Base-by-base conservation (phyloP, 2,329 filamentous ascomycete genomes). In the Colletotrichum sidae region DNA sequence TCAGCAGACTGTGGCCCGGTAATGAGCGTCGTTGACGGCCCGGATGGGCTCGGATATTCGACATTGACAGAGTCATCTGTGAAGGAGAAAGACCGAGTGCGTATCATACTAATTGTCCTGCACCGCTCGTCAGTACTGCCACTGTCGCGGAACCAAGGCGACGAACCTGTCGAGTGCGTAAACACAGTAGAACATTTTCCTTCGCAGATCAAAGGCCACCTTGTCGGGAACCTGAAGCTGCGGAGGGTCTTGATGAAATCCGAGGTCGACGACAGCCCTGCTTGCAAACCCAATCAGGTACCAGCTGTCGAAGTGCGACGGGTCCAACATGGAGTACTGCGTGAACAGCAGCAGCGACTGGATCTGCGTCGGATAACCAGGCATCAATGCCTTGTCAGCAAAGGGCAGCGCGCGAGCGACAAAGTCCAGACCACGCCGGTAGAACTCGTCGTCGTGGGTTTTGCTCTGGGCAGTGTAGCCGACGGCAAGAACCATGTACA, bases 301-400 rank as follows among this genome's bases (percentile, higher is more conserved):
- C 94, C 96, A 98, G 71, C 91, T 93, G 73, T 97, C 94, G 73
- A 97, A 97, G 74, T 96, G 93, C 46, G 90, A 88, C 2, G 95
- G 94, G 71, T 98, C 94, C 54, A 97, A 83, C 81, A 96, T 92
- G 3, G 95, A 90, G 76, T 97, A 98, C 71, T 97, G 89, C 0
- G 93, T 94, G 56, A 98, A 86, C 2, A 98, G 83, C 2, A 97
- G 79, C 25, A 98, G 83, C 0, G 94, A 94, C 75, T 97, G 94
- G 13, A 98, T 93, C 71, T 96, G 95, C 2, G 88, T 87, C 33
- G 93, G 87, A 59, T 93, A 93, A 17, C 95, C 95, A 0, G 95
- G 95, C 70, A 90, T 90, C 33, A 99, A 84, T 8, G 97, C 94
- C 52, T 89, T 86, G 72, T 97, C 93, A 1, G 93, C 91, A 73